A percentile compares a stretch with the other conserved stretches of the same genome.
Conservation (phyloP, 306 rosid genomes). For the Sicyos baderoa region DNA sequence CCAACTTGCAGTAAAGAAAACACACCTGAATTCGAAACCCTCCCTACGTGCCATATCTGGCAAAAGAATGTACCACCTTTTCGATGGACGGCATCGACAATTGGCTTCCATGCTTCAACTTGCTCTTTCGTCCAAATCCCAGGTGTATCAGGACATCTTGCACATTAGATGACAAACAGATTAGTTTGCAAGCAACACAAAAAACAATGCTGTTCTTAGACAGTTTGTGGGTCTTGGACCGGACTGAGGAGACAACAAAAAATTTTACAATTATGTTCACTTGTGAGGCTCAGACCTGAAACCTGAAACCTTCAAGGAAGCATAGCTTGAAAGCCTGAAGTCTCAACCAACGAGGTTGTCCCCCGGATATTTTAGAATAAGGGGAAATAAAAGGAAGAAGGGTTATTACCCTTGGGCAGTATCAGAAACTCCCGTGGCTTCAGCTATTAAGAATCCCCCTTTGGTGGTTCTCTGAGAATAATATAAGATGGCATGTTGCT, state of each 20-base stretch:
- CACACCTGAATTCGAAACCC: slow-evolving; percentile 33
- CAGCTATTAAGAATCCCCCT: slow-evolving; percentile 40
- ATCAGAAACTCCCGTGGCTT: slow-evolving; percentile 40
- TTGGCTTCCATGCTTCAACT: slow-evolving; percentile 46
- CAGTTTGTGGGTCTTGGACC: no score
- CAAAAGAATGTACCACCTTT: slow-evolving; percentile 41
- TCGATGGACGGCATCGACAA: slow-evolving; percentile 41
- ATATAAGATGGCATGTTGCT: slow-evolving; percentile 53
- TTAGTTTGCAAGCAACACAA: background rate
- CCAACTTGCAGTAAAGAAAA: background rate
- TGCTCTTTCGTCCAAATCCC: slow-evolving; percentile 51
- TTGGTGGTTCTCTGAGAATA: slow-evolving; percentile 54
- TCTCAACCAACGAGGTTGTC: no score
- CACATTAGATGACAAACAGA: background rate
- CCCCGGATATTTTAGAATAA: background rate
- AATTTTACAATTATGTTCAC: no score
- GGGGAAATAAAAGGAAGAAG: background rate
- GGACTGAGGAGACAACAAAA: no score
- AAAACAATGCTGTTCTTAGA: background rate
- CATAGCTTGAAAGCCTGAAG: no score
- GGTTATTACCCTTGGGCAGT: slow-evolving; percentile 43
- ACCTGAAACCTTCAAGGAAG: no score
- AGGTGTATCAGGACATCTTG: slow-evolving; percentile 28
- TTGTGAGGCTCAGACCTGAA: no score
- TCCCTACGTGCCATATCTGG: slow-evolving; percentile 39